These are phyloP conservation scores for Kwoniella dendrophila DNA, from an alignment of 768 basidiomycete genomes.

Conservation along the genomic window DNA sequence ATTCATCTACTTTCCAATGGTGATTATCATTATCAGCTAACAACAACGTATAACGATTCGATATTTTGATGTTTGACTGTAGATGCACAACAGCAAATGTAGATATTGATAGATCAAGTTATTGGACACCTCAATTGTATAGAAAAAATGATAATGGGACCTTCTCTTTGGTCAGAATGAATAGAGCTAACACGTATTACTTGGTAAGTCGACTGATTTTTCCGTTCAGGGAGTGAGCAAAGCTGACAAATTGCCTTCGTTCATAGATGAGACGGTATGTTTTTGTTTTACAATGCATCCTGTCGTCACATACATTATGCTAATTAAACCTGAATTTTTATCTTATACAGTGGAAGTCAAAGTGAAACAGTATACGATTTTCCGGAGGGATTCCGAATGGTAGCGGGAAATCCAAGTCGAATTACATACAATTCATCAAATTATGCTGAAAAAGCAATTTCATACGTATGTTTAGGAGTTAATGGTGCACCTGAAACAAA, in stretches of 20 bases:
- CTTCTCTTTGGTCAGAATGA: slow-evolving; percentile 15
- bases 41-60: slow-evolving; percentile 42
- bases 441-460: slow-evolving; percentile 53
- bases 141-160: slow-evolving; percentile 19
- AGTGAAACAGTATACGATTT: slow-evolving; percentile 48
- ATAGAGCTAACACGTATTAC: slow-evolving; percentile 54
- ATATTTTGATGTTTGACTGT: no score
- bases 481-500: slow-evolving; percentile 39
- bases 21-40: slow-evolving; percentile 47
- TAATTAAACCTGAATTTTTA: background rate
- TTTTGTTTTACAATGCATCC: background rate
- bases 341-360: slow-evolving; percentile 15
- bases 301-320: background rate
- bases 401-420: slow-evolving; percentile 55
- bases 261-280: slow-evolving; percentile 8
- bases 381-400: slow-evolving; percentile 57
- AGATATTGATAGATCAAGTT: slow-evolving; percentile 55
- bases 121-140: slow-evolving; percentile 56
- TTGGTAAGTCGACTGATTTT: slow-evolving; percentile 37
- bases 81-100: slow-evolving; percentile 56
- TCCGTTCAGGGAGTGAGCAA: no score
- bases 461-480: slow-evolving; percentile 55
- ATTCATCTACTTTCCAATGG: background rate
- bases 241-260: no score
- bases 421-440: slow-evolving; percentile 49